Evolutionary conservation across 2,329 filamentous ascomycete species (phyloP).

Genomic region (Paramyrothecium sp.): DNA sequence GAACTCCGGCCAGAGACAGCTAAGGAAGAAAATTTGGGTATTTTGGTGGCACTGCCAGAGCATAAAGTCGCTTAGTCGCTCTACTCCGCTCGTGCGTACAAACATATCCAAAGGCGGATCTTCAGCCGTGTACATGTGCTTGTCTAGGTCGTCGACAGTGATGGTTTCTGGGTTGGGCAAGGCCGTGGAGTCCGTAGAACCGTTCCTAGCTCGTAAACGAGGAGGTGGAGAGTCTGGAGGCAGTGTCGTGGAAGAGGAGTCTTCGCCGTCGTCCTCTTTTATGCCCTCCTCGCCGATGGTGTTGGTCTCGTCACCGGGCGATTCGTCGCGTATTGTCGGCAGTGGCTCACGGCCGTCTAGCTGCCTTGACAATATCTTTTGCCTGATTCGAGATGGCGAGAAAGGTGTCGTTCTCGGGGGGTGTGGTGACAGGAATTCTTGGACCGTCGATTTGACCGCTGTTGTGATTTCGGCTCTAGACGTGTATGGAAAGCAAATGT

Average conservation of each 20-base stretch:
- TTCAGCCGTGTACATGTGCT: constrained; percentile 83
- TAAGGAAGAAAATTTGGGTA: constrained; percentile 88
- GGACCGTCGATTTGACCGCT: constrained; percentile 82
- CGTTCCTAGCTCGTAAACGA: constrained; percentile 27
- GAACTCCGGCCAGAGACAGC: constrained; percentile 95
- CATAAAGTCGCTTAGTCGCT: constrained; percentile 95
- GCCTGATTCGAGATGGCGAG: constrained; percentile 81
- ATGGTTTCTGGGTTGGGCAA: constrained; percentile 81
- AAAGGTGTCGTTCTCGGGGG: constrained; percentile 69
- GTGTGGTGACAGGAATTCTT: constrained; percentile 77
- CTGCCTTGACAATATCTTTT: constrained; percentile 76
- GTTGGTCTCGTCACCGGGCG: constrained; percentile 34
- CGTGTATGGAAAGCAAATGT: constrained; percentile 98
- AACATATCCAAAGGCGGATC: constrained; percentile 89
- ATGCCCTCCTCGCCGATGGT: constrained; percentile 44
- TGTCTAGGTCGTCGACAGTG: constrained; percentile 75
- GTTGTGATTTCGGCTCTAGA: constrained; percentile 93
- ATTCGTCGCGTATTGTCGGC: constrained; percentile 48
- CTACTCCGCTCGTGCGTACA: constrained; percentile 88
- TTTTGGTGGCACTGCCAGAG: constrained; percentile 96
- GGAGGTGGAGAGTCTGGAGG: constrained; percentile 52
- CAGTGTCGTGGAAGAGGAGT: constrained; percentile 61
- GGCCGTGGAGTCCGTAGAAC: constrained; percentile 32
- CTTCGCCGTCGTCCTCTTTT: constrained; percentile 48
- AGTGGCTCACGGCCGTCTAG: constrained; percentile 46